Percentiles rank a stretch among this genome's conserved stretches.
These are phyloP conservation scores for Bauhinia variegata DNA, from an alignment of 306 rosid species.

Conservation along the genomic window DNA sequence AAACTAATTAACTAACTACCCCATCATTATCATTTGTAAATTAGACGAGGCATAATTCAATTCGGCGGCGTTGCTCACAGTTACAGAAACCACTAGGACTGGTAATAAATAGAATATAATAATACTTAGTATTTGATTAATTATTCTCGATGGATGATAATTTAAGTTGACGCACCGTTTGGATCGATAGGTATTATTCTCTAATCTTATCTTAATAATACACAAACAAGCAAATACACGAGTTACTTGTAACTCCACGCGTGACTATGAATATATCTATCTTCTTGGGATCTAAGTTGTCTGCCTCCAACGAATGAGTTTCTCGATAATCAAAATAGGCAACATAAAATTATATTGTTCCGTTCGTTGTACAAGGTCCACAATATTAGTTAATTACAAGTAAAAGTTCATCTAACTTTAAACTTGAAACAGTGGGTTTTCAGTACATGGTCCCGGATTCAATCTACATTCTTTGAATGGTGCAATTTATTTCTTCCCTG, in stretches of 20 bases:
- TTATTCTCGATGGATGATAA: no score
- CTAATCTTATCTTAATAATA: no score
- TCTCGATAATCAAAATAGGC: neutral
- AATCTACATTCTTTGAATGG: slow-evolving; percentile 10
- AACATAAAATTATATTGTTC: neutral
- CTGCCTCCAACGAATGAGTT: slow-evolving; percentile 5
- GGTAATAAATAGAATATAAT: no score
- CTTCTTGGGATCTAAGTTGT: neutral
- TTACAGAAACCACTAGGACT: no score
- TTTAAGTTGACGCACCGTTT: no score
- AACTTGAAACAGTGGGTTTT: neutral
- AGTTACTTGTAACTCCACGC: no score
- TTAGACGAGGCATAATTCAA: neutral
- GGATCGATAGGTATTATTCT: no score
- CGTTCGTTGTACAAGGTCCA: slow-evolving; percentile 5
- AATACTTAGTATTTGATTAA: no score
- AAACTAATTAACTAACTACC: slow-evolving; percentile 3
- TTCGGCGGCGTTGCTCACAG: neutral
- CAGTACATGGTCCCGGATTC: neutral
- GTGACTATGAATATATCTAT: neutral
- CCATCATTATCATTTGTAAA: neutral
- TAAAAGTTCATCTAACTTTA: neutral
- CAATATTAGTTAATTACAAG: neutral
- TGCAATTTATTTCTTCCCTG: no score
- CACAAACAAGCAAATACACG: slow-evolving; percentile 1